Percentiles rank a stretch among this genome's conserved stretches.
Conservation (phyloP, 148 eudicot genomes). For the Hydrangea macrophylla region DNA sequence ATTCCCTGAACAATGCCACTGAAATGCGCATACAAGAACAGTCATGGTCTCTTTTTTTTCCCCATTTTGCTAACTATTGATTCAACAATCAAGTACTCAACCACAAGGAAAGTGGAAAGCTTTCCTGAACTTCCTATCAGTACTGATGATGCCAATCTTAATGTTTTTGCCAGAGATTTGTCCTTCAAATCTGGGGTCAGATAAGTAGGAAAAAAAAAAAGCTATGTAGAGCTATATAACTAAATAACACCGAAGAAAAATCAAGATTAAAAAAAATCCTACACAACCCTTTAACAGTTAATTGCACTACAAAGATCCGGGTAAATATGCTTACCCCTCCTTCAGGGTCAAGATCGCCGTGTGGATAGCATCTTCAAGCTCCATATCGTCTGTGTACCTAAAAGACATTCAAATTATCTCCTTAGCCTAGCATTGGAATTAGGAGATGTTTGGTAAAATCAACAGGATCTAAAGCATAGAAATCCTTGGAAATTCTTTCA, state of each 20-base stretch:
- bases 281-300: slow-evolving; percentile 4
- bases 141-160: slow-evolving; percentile 88
- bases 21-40: background rate
- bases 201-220: background rate
- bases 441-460: background rate
- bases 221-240: too few relatives aligned
- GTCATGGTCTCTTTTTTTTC: too few relatives aligned
- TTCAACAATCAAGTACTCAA: background rate
- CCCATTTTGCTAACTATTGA: too few relatives aligned
- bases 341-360: slow-evolving; percentile 93
- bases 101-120: slow-evolving; percentile 12
- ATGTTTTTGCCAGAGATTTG: slow-evolving; percentile 89
- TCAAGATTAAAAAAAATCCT: too few relatives aligned
- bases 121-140: slow-evolving; percentile 77
- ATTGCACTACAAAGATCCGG: background rate
- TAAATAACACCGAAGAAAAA: too few relatives aligned
- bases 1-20: background rate
- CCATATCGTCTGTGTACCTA: slow-evolving; percentile 99
- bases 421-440: background rate
- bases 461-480: background rate
- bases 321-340: slow-evolving; percentile 89
- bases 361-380: slow-evolving; percentile 99
- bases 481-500: background rate
- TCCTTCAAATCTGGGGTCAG: slow-evolving; percentile 92
- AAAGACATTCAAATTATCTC: background rate